Evolutionary conservation across 768 basidiomycete species (phyloP).

Genomic region (Leccinellum luteum): DNA sequence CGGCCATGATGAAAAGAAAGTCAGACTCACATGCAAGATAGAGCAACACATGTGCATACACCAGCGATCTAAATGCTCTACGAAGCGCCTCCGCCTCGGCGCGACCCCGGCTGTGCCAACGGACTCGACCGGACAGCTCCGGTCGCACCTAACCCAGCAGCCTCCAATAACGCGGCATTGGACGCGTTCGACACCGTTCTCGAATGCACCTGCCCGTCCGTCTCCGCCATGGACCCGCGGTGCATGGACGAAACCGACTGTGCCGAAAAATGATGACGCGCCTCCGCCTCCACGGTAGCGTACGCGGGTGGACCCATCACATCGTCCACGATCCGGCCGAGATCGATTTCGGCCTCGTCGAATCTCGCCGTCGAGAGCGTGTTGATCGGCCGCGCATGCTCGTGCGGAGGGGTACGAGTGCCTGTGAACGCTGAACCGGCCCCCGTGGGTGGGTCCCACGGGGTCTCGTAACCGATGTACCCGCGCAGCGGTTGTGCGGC

Average conservation of each 20-base stretch:
- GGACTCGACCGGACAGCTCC: conserved; percentile 21
- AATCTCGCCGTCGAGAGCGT: conserved; percentile 1
- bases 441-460: conserved; percentile 17
- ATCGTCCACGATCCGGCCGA: conserved; percentile 44
- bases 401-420: conserved; percentile 35
- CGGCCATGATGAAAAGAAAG: neutral
- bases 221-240: conserved; percentile 8
- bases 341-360: conserved; percentile 32
- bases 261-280: conserved; percentile 18
- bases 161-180: conserved; percentile 22
- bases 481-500: neutral
- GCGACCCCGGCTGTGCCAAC: conserved; percentile 10
- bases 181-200: conserved; percentile 21
- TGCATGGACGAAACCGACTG: conserved; percentile 25
- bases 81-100: neutral
- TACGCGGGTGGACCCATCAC: conserved; percentile 42
- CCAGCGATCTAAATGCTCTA: neutral
- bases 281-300: neutral
- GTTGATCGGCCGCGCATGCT: conserved; percentile 24
- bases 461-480: conserved; percentile 21
- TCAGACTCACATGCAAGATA: conserved; percentile 1
- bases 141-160: conserved; percentile 15
- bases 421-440: neutral
- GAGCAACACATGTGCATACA: neutral
- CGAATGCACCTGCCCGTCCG: conserved; percentile 15